Evolutionary conservation across 345 rosid genomes (phyloP).

Genomic region (Balakata baccata): DNA sequence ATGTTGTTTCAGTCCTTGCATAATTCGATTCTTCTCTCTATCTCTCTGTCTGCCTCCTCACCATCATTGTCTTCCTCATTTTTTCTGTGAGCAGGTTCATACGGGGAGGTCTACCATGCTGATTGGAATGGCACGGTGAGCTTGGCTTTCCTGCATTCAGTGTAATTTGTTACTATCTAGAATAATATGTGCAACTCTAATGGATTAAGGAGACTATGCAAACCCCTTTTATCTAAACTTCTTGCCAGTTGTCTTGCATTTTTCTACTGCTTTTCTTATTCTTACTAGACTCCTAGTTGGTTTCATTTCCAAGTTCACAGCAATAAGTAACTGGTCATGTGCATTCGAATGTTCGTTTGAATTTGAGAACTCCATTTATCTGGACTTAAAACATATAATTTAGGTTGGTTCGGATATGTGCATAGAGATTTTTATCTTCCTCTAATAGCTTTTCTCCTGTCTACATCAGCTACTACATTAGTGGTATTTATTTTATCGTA

Average conservation of each 20-base stretch:
- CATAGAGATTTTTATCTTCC: background rate
- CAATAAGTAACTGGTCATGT: background rate
- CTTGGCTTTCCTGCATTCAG: slow-evolving; percentile 18
- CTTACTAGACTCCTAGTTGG: background rate
- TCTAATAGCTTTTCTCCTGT: background rate
- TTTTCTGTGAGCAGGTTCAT: slow-evolving; percentile 64
- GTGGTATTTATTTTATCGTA: background rate
- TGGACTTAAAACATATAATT: background rate
- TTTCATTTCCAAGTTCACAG: background rate
- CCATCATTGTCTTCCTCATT: background rate
- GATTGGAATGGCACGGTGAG: slow-evolving; percentile 99
- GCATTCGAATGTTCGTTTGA: background rate
- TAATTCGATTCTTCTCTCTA: slow-evolving; percentile 2
- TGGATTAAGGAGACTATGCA: background rate
- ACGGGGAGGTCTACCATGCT: slow-evolving; percentile 98
- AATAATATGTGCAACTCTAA: background rate
- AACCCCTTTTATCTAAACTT: background rate
- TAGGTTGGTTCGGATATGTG: background rate
- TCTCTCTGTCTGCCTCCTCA: background rate
- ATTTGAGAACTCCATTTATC: background rate
- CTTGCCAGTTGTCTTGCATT: background rate
- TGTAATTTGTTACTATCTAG: slow-evolving; percentile 3
- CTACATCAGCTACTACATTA: background rate
- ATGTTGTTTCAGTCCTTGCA: slow-evolving; percentile 10
- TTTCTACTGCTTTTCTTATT: background rate